These are phyloP conservation scores for Geotrichum siamense DNA, from an alignment of 1,139 yeast genomes.

Conservation along the genomic window DNA sequence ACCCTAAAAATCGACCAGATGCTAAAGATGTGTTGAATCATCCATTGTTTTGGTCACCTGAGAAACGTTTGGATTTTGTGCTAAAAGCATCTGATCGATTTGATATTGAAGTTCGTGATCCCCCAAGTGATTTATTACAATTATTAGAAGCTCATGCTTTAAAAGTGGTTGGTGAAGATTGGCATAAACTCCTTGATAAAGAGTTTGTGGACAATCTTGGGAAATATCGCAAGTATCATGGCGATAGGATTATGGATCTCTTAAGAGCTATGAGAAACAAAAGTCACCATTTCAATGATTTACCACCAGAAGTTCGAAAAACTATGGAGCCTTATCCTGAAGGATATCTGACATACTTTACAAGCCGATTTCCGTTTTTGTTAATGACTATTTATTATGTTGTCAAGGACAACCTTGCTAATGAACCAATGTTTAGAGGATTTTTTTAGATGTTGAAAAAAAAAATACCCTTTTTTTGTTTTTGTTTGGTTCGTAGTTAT, in stretches of 20 bases:
- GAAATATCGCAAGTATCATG: slow-evolving; percentile 80
- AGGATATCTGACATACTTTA: slow-evolving; percentile 75
- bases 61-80: slow-evolving; percentile 71
- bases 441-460: slow-evolving; percentile 46
- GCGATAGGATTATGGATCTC: slow-evolving; percentile 71
- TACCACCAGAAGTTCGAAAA: slow-evolving; percentile 52
- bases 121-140: slow-evolving; percentile 61
- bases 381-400: slow-evolving; percentile 68
- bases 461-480: slow-evolving; percentile 1
- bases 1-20: slow-evolving; percentile 69
- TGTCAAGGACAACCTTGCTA: slow-evolving; percentile 48
- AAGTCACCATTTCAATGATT: slow-evolving; percentile 85
- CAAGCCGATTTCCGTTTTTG: slow-evolving; percentile 64
- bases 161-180: slow-evolving; percentile 55
- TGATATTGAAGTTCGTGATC: slow-evolving; percentile 81
- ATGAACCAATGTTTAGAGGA: slow-evolving; percentile 55
- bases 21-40: slow-evolving; percentile 64
- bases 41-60: slow-evolving; percentile 81
- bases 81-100: slow-evolving; percentile 84
- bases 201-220: slow-evolving; percentile 77
- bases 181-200: slow-evolving; percentile 70
- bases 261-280: slow-evolving; percentile 86
- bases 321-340: slow-evolving; percentile 75
- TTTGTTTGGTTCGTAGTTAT: background rate
- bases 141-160: slow-evolving; percentile 52